Evolutionary conservation across 169 alveolate genomes (phyloP).

Genomic region (Cryptosporidium baileyi): DNA sequence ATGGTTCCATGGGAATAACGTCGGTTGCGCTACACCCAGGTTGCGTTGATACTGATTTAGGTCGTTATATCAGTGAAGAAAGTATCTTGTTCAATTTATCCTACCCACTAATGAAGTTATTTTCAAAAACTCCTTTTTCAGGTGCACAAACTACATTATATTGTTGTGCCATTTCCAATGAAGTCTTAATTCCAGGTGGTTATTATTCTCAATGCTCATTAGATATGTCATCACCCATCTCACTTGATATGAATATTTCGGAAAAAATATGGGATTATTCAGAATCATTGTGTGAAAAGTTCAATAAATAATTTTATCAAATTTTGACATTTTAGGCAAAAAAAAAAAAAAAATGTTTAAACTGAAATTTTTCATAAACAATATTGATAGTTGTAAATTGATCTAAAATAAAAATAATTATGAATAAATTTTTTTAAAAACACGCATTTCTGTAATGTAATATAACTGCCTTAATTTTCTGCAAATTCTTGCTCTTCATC

Average conservation of each 20-base stretch:
- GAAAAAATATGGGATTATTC: slow-evolving; percentile 36
- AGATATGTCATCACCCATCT: slow-evolving; percentile 47
- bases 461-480: not conserved
- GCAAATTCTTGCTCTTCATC: slow-evolving; percentile 40
- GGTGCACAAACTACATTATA: slow-evolving; percentile 76
- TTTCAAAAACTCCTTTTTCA: slow-evolving; percentile 60
- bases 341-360: not conserved
- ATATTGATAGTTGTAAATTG: no score
- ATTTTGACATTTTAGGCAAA: not conserved
- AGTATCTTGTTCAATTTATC: not conserved
- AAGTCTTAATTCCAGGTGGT: slow-evolving; percentile 71
- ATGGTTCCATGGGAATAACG: slow-evolving; percentile 38
- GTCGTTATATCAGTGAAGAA: slow-evolving; percentile 26
- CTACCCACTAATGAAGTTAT: slow-evolving; percentile 25
- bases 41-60: slow-evolving; percentile 70
- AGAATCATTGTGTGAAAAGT: slow-evolving; percentile 22
- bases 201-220: slow-evolving; percentile 72
- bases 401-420: no score
- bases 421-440: no score
- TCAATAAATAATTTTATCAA: not conserved
- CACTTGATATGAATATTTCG: slow-evolving; percentile 27
- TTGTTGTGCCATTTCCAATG: slow-evolving; percentile 58
- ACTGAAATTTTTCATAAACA: no score
- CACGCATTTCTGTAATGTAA: no score
- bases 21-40: slow-evolving; percentile 76